Conservation (phyloP, 768 basidiomycete species). For the Strobilomyces dryophilus region DNA sequence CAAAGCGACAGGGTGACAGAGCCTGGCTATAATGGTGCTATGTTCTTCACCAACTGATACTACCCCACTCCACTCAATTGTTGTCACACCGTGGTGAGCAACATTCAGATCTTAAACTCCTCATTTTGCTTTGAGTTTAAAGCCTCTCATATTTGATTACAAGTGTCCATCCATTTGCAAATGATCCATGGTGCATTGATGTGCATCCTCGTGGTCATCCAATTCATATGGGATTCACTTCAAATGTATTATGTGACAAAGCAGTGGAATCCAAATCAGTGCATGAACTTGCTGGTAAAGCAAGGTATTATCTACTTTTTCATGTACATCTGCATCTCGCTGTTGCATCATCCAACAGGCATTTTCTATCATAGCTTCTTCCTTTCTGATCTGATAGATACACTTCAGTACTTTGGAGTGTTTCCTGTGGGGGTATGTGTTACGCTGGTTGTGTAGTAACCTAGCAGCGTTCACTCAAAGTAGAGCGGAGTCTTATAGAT, state of each 20-base stretch:
- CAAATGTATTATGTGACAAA: background rate
- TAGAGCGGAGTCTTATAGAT: too few relatives aligned
- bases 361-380: too few relatives aligned
- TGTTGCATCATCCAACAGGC: too few relatives aligned
- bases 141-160: background rate
- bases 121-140: background rate
- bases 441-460: too few relatives aligned
- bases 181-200: background rate
- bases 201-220: background rate
- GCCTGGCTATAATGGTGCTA: too few relatives aligned
- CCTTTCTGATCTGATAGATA: too few relatives aligned
- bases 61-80: too few relatives aligned
- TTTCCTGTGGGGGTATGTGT: too few relatives aligned
- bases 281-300: background rate
- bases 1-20: too few relatives aligned
- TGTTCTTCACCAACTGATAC: too few relatives aligned
- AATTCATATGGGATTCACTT: background rate
- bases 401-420: too few relatives aligned
- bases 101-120: background rate
- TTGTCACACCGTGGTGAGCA: background rate
- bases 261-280: background rate
- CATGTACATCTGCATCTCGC: background rate
- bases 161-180: background rate
- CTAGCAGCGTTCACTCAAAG: too few relatives aligned
- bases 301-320: background rate